These are phyloP conservation scores for Pseudocercospora eumusae DNA, from an alignment of 2,329 filamentous ascomycete genomes.

Conservation along the genomic window DNA sequence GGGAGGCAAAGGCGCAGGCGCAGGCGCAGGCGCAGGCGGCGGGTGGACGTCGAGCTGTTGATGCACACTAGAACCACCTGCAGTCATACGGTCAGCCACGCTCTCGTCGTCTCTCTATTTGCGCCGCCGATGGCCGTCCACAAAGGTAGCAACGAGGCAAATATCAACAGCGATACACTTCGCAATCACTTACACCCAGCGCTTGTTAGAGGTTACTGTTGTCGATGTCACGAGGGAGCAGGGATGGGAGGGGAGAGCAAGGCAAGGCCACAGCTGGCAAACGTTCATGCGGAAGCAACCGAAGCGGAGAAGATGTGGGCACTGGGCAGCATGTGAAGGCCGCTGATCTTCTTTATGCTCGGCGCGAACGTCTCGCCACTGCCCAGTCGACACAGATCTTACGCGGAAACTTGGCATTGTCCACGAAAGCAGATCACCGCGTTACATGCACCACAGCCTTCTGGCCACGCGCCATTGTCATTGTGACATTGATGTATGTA, in stretches of 20 bases:
- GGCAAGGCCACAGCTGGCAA: background rate
- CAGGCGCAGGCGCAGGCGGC: too few species aligned
- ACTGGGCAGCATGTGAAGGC: slow-evolving; percentile 3
- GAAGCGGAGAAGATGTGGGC: background rate
- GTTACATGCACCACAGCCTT: slow-evolving; percentile 4
- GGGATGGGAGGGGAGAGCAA: background rate
- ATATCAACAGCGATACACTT: background rate
- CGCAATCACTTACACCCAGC: slow-evolving; percentile 5
- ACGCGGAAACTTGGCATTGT: slow-evolving; percentile 2
- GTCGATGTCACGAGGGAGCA: slow-evolving; percentile 9
- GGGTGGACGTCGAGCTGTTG: slow-evolving; percentile 1
- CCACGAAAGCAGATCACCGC: background rate
- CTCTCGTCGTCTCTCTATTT: background rate
- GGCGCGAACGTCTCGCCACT: background rate
- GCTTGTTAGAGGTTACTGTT: background rate
- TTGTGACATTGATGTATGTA: slow-evolving; percentile 6
- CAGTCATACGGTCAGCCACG: slow-evolving; percentile 9
- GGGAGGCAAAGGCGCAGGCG: background rate
- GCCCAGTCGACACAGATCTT: background rate
- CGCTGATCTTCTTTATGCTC: background rate
- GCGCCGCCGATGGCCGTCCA: slow-evolving; percentile 1
- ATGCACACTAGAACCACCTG: slow-evolving; percentile 7
- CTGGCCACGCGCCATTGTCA: slow-evolving; percentile 6
- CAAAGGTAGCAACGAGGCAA: slow-evolving; percentile 6
- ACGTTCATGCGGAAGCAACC: background rate